Conservation (phyloP, 2,329 filamentous ascomycete genomes). For the Metarhizium rileyi region DNA sequence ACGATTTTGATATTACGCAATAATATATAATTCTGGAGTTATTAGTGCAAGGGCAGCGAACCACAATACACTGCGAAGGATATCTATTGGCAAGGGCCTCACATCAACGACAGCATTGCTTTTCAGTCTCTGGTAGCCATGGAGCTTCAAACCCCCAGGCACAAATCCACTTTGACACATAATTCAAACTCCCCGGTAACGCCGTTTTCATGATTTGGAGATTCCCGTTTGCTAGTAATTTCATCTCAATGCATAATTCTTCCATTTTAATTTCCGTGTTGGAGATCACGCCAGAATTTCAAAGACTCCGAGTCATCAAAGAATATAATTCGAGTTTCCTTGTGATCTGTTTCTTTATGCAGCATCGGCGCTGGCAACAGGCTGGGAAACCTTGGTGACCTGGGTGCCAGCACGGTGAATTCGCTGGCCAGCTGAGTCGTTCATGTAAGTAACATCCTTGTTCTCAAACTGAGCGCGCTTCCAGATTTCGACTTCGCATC, state of each 20-base stretch:
- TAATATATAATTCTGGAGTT: neutral
- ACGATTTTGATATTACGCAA: neutral
- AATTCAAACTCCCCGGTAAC: slow-evolving; percentile 4
- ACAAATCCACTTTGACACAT: neutral
- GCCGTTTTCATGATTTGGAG: slow-evolving; percentile 4
- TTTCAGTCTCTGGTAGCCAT: neutral
- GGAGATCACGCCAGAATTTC: neutral
- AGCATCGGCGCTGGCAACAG: slow-evolving; percentile 73
- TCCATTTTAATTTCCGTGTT: neutral
- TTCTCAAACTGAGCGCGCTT: slow-evolving; percentile 77
- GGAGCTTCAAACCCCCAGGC: neutral
- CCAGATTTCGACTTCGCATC: slow-evolving; percentile 88
- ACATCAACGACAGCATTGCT: neutral
- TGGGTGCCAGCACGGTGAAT: slow-evolving; percentile 82
- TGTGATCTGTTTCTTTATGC: slow-evolving; percentile 38
- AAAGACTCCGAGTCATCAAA: neutral
- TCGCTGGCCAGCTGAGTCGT: slow-evolving; percentile 69
- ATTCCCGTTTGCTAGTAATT: neutral
- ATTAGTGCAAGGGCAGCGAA: neutral
- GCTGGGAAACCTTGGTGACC: slow-evolving; percentile 72
- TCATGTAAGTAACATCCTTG: slow-evolving; percentile 71
- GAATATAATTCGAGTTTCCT: neutral
- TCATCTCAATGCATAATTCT: neutral
- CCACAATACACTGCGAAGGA: neutral
- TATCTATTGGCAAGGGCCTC: neutral